Percentiles rank a stretch among this genome's conserved stretches.
phyloP scores from a whole-genome alignment of 2,329 filamentous ascomycete genomes.

The Sporothrix protearum region DNA sequence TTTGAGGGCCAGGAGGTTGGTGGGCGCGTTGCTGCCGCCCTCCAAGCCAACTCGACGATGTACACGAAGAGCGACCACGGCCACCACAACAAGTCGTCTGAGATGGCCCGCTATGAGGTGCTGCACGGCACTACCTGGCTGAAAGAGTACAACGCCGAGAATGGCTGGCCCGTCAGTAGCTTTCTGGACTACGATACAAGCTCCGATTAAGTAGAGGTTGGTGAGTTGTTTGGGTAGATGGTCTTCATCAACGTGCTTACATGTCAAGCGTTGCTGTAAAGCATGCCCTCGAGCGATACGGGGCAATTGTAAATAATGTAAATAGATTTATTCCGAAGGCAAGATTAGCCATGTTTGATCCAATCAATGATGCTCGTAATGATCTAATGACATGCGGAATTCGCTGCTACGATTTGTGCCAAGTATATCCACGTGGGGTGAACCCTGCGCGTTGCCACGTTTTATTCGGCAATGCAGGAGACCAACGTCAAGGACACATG shows the following conservation, averaged over 20 bases:
- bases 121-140: conserved; percentile 14
- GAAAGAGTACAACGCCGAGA: conserved; percentile 9
- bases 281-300: too few species aligned
- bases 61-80: background rate
- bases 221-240: background rate
- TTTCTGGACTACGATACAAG: conserved; percentile 11
- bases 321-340: too few species aligned
- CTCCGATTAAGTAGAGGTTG: background rate
- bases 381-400: too few species aligned
- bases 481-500: too few species aligned
- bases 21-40: background rate
- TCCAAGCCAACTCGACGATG: background rate
- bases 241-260: background rate
- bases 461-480: too few species aligned
- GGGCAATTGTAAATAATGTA: too few species aligned
- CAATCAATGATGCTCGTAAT: too few species aligned
- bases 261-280: background rate
- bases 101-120: conserved; percentile 7
- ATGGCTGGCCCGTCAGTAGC: conserved; percentile 19
- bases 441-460: too few species aligned
- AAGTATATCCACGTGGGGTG: too few species aligned
- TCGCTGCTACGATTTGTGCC: too few species aligned
- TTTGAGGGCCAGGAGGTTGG: conserved; percentile 15
- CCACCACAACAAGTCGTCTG: background rate
- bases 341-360: too few species aligned